These are phyloP conservation scores for Nicotiana sylvestris DNA, from an alignment of 257 asterid genomes.

Conservation along the genomic window DNA sequence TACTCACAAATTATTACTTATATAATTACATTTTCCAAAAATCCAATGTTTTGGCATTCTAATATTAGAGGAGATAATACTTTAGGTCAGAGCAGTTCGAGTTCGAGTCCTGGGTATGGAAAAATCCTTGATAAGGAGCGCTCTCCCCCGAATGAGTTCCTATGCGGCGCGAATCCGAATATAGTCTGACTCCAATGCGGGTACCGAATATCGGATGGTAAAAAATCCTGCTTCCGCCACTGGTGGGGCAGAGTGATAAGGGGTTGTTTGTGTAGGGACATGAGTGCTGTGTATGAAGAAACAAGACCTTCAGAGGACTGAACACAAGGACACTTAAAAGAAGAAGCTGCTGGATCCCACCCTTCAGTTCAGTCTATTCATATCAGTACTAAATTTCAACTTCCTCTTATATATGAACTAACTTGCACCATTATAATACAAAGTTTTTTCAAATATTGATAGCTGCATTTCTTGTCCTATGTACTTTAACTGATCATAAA, in stretches of 20 bases:
- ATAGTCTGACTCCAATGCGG: too few species aligned
- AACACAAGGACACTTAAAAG: background rate
- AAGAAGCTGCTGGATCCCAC: constrained; percentile 6
- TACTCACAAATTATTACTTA: too few species aligned
- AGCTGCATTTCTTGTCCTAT: background rate
- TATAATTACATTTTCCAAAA: too few species aligned
- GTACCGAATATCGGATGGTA: too few species aligned
- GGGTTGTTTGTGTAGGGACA: background rate
- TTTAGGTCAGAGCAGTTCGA: background rate
- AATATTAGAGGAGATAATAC: too few species aligned
- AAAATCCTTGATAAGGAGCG: too few species aligned
- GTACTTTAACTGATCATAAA: background rate
- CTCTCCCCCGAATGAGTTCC: too few species aligned
- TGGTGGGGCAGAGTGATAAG: too few species aligned
- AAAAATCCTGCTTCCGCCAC: too few species aligned
- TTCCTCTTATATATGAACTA: background rate
- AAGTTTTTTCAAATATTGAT: background rate
- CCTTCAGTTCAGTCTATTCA: background rate
- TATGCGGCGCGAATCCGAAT: too few species aligned
- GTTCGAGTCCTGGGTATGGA: too few species aligned
- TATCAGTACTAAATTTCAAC: background rate
- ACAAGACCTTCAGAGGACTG: background rate
- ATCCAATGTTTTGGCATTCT: too few species aligned
- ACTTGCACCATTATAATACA: background rate
- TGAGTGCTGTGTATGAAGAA: background rate